These are phyloP conservation scores for Metahyphopichia silvanorum DNA, from an alignment of 805 yeast species.

Conservation along the genomic window DNA sequence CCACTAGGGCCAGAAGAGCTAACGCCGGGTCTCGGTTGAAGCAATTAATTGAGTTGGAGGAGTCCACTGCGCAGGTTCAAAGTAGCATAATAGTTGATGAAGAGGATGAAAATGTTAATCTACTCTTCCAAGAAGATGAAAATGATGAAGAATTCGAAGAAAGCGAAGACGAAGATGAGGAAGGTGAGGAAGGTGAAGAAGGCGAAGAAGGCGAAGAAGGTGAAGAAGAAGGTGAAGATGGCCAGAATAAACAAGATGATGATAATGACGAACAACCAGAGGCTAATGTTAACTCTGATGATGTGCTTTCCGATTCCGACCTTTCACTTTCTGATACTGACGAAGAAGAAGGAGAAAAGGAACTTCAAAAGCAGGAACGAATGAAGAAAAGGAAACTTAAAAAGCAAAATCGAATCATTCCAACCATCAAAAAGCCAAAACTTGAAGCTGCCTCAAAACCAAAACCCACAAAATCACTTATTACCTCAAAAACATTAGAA, in stretches of 20 bases:
- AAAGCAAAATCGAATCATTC: constrained; percentile 20
- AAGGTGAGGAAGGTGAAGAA: constrained; percentile 10
- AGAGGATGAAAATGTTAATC: constrained; percentile 73
- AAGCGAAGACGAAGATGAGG: constrained; percentile 18
- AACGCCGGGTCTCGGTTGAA: constrained; percentile 89
- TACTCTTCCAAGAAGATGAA: constrained; percentile 59
- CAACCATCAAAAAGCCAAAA: constrained; percentile 30
- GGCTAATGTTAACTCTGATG: constrained; percentile 37
- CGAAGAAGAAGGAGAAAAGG: constrained; percentile 70
- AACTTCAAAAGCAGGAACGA: constrained; percentile 46
- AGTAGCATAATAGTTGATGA: constrained; percentile 36
- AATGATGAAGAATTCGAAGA: constrained; percentile 27
- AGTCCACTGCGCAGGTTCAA: constrained; percentile 36
- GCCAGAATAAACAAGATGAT: constrained; percentile 15
- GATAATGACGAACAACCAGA: no score
- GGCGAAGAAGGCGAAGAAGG: constrained; percentile 14
- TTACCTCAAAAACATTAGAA: constrained; percentile 50
- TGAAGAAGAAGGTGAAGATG: constrained; percentile 16
- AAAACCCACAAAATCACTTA: constrained; percentile 25
- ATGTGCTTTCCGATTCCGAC: constrained; percentile 55
- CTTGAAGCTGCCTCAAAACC: constrained; percentile 18
- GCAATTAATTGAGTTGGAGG: constrained; percentile 70
- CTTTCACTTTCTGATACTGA: constrained; percentile 49
- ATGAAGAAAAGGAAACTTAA: constrained; percentile 26
- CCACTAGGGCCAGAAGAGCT: constrained; percentile 72